Conservation (phyloP, 2,329 filamentous ascomycete genomes). For the Xylaria sp. region DNA sequence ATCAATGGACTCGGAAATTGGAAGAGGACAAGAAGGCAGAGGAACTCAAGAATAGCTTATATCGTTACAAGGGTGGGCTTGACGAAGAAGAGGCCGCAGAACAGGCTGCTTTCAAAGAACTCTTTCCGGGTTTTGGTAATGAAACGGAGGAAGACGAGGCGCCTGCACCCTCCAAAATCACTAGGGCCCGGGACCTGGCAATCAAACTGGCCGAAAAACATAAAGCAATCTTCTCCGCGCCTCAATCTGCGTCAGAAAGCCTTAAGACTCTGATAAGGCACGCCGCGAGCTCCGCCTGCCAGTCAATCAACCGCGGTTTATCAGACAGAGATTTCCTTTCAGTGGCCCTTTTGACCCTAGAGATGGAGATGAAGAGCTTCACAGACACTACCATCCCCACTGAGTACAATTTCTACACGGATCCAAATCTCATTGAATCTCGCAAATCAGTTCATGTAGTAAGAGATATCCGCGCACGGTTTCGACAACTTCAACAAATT, state of each 20-base stretch:
- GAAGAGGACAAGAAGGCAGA: slow-evolving; percentile 77
- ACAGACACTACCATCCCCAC: slow-evolving; percentile 44
- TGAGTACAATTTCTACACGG: slow-evolving; percentile 87
- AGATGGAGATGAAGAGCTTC: slow-evolving; percentile 62
- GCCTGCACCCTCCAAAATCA: slow-evolving; percentile 41
- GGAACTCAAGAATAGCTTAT: slow-evolving; percentile 76
- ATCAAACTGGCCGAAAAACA: slow-evolving; percentile 68
- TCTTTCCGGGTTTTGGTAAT: slow-evolving; percentile 81
- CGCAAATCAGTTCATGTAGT: slow-evolving; percentile 74
- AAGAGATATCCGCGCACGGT: slow-evolving; percentile 71
- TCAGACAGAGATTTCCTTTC: slow-evolving; percentile 66
- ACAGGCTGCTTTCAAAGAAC: slow-evolving; percentile 73
- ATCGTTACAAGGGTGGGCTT: slow-evolving; percentile 78
- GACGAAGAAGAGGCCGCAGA: slow-evolving; percentile 79
- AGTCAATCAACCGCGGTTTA: slow-evolving; percentile 41
- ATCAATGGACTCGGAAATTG: slow-evolving; percentile 80
- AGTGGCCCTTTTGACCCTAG: slow-evolving; percentile 67
- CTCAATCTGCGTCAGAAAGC: slow-evolving; percentile 47
- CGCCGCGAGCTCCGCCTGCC: slow-evolving; percentile 48
- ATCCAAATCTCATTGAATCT: slow-evolving; percentile 77
- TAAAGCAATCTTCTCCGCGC: slow-evolving; percentile 55
- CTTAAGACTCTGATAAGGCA: slow-evolving; percentile 53
- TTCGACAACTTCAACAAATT: slow-evolving; percentile 70
- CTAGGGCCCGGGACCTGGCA: slow-evolving; percentile 59
- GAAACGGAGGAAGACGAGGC: slow-evolving; percentile 49